phyloP scores from a whole-genome alignment of 108 stramenopile species.

The Cyclotella kingstonii region DNA sequence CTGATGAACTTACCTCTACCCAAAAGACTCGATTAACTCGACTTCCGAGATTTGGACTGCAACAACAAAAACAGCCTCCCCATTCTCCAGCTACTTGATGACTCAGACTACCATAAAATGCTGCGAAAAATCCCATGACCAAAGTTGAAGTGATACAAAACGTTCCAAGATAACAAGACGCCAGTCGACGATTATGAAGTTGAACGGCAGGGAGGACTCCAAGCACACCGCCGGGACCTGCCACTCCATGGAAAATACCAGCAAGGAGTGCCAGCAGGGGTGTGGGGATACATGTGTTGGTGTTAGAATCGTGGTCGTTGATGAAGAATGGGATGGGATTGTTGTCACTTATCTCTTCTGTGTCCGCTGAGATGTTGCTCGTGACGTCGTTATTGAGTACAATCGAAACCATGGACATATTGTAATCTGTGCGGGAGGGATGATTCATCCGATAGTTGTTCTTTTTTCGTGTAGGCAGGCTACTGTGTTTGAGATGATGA shows the following conservation, averaged over 20 bases:
- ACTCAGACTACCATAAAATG: slow-evolving; percentile 39
- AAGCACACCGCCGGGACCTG: slow-evolving; percentile 65
- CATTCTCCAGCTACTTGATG: slow-evolving; percentile 14
- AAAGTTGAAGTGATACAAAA: slow-evolving; percentile 56
- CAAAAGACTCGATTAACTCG: slow-evolving; percentile 39
- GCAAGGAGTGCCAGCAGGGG: slow-evolving; percentile 35
- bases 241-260: slow-evolving; percentile 64
- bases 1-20: slow-evolving; percentile 50
- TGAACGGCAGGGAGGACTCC: slow-evolving; percentile 68
- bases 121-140: slow-evolving; percentile 63
- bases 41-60: too few relatives aligned
- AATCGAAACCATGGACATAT: too few relatives aligned
- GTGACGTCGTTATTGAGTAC: too few relatives aligned
- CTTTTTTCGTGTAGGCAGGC: too few relatives aligned
- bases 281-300: too few relatives aligned
- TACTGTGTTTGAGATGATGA: too few relatives aligned
- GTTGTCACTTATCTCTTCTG: too few relatives aligned
- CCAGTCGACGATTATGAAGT: slow-evolving; percentile 46
- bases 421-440: too few relatives aligned
- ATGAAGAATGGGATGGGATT: too few relatives aligned
- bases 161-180: slow-evolving; percentile 49
- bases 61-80: neutral
- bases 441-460: too few relatives aligned
- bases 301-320: too few relatives aligned
- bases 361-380: too few relatives aligned